Evolutionary conservation across 2,329 filamentous ascomycete species (phyloP).

Genomic region (Colletotrichum truncatum): DNA sequence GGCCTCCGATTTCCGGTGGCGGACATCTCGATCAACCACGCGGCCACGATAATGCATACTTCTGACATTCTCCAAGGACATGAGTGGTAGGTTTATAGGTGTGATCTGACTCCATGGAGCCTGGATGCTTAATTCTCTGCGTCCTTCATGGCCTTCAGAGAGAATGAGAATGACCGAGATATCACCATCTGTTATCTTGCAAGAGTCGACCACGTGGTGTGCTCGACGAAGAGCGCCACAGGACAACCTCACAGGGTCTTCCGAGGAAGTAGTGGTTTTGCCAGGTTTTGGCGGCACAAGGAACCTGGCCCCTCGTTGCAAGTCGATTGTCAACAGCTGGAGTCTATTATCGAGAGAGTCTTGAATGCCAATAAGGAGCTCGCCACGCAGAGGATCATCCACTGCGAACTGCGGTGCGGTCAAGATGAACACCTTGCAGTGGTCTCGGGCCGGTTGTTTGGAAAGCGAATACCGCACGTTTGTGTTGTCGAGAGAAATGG

Average conservation of each 20-base stretch:
- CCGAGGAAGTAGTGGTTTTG: slow-evolving; percentile 34
- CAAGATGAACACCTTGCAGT: slow-evolving; percentile 75
- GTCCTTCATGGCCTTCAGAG: slow-evolving; percentile 70
- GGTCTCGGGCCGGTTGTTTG: slow-evolving; percentile 58
- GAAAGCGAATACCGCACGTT: slow-evolving; percentile 70
- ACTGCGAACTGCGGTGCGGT: slow-evolving; percentile 64
- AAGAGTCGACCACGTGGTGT: slow-evolving; percentile 77
- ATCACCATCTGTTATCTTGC: slow-evolving; percentile 73
- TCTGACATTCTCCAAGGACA: slow-evolving; percentile 68
- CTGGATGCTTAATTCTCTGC: slow-evolving; percentile 75
- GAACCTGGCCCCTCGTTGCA: slow-evolving; percentile 37
- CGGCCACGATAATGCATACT: slow-evolving; percentile 66
- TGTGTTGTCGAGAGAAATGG: slow-evolving; percentile 68
- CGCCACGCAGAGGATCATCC: slow-evolving; percentile 61
- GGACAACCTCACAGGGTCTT: slow-evolving; percentile 51
- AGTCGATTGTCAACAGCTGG: slow-evolving; percentile 71
- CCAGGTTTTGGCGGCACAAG: slow-evolving; percentile 33
- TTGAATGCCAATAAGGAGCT: slow-evolving; percentile 74
- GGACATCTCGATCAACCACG: slow-evolving; percentile 60
- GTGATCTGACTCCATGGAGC: slow-evolving; percentile 79
- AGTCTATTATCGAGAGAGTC: slow-evolving; percentile 74
- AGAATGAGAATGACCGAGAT: slow-evolving; percentile 76
- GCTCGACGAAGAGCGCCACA: slow-evolving; percentile 65
- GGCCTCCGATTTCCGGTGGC: slow-evolving; percentile 54
- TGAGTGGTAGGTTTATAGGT: slow-evolving; percentile 69